Percentiles rank a stretch among this genome's conserved stretches.
These are phyloP conservation scores for Stenocarpella maydis DNA, from an alignment of 2,329 filamentous ascomycete species.

Conservation along the genomic window DNA sequence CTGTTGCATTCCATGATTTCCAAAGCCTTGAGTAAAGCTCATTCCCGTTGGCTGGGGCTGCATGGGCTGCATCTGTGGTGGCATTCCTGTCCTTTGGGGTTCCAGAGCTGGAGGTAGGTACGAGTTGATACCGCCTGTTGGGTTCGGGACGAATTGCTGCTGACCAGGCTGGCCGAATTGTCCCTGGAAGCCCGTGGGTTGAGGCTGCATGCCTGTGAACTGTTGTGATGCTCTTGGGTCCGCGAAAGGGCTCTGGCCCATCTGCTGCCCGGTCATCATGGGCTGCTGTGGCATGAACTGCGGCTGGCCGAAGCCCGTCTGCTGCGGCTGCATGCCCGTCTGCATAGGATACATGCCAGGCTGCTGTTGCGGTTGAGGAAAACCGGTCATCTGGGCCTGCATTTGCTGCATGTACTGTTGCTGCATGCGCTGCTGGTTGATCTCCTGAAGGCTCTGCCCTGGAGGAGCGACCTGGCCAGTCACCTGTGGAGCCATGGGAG, in stretches of 20 bases:
- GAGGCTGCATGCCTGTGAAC: slow-evolving; percentile 62
- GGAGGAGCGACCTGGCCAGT: slow-evolving; percentile 80
- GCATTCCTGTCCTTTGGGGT: slow-evolving; percentile 65
- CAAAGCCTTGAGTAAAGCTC: slow-evolving; percentile 55
- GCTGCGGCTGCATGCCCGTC: slow-evolving; percentile 53
- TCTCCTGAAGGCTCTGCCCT: slow-evolving; percentile 79
- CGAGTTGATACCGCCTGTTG: slow-evolving; percentile 60
- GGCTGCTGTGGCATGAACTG: slow-evolving; percentile 54
- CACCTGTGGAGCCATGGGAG: slow-evolving; percentile 83
- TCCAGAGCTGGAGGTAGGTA: slow-evolving; percentile 67
- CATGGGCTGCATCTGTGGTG: slow-evolving; percentile 47
- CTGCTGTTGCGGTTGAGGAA: slow-evolving; percentile 49
- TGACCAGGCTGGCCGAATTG: slow-evolving; percentile 48
- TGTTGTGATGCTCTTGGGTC: slow-evolving; percentile 50
- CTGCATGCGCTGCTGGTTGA: slow-evolving; percentile 70
- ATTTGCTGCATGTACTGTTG: slow-evolving; percentile 63
- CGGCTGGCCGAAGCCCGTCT: slow-evolving; percentile 47
- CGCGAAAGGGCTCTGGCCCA: slow-evolving; percentile 51
- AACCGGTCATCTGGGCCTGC: slow-evolving; percentile 49
- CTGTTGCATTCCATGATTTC: slow-evolving; percentile 50
- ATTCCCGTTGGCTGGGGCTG: slow-evolving; percentile 60
- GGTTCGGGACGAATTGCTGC: slow-evolving; percentile 53
- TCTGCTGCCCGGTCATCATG: slow-evolving; percentile 51
- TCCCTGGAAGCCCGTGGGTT: slow-evolving; percentile 68
- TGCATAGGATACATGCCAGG: slow-evolving; percentile 58